A percentile compares a stretch with the other conserved stretches of the same genome.
These are phyloP conservation scores for Rhodotorula sp. DNA, from an alignment of 1,284 basidiomycete genomes.

Conservation along the genomic window DNA sequence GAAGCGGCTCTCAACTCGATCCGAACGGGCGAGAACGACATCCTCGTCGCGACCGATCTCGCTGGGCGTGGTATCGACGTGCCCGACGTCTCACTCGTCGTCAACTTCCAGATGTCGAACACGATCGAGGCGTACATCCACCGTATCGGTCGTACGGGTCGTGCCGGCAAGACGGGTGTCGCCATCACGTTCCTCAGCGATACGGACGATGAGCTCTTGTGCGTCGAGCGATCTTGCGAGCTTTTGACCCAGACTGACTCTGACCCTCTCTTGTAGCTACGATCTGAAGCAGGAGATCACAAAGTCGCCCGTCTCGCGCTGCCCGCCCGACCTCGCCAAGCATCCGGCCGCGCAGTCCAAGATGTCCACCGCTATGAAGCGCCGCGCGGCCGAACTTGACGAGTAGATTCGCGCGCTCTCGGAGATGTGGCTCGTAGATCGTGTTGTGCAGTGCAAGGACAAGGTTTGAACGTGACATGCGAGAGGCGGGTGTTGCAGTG, in stretches of 20 bases:
- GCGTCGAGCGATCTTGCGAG: conserved; percentile 50
- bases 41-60: conserved; percentile 94
- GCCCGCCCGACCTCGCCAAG: conserved; percentile 78
- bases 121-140: conserved; percentile 97
- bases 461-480: neutral
- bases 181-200: conserved; percentile 95
- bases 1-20: conserved; percentile 86
- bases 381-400: conserved; percentile 9
- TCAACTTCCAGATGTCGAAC: conserved; percentile 96
- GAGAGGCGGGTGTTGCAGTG: neutral
- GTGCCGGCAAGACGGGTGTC: conserved; percentile 89
- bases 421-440: neutral
- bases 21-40: conserved; percentile 76
- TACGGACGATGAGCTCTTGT: conserved; percentile 96
- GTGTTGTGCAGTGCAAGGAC: neutral
- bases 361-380: conserved; percentile 19
- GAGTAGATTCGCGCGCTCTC: neutral
- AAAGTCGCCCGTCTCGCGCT: conserved; percentile 88
- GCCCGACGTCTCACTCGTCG: conserved; percentile 88
- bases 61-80: conserved; percentile 99
- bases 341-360: conserved; percentile 83
- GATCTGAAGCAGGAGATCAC: conserved; percentile 91
- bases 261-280: conserved; percentile 60
- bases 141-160: conserved; percentile 95
- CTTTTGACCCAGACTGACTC: neutral